These are phyloP conservation scores for Lumnitzera littorea DNA, from an alignment of 345 rosid genomes.

Conservation along the genomic window DNA sequence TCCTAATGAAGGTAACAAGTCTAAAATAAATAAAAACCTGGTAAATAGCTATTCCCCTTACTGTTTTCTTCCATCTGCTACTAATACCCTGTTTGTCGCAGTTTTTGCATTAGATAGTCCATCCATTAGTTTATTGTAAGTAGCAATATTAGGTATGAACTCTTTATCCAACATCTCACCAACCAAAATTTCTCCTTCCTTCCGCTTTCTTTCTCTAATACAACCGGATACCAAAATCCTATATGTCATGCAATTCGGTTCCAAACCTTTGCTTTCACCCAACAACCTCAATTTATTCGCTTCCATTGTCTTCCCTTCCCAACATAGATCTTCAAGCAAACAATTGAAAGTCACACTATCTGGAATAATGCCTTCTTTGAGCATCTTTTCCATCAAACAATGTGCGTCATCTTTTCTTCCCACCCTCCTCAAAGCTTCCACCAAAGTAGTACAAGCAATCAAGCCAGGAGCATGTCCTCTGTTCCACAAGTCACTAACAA, in stretches of 20 bases:
- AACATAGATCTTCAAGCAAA: constrained; percentile 67
- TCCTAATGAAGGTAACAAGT: not conserved
- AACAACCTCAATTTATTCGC: constrained; percentile 59
- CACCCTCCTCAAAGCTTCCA: constrained; percentile 72
- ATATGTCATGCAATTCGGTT: constrained; percentile 44
- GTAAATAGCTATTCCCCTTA: not conserved
- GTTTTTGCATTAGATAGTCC: constrained; percentile 28
- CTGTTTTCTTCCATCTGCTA: no score
- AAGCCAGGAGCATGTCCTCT: constrained; percentile 49
- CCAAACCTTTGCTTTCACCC: constrained; percentile 61
- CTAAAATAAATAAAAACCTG: not conserved
- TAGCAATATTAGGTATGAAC: constrained; percentile 58
- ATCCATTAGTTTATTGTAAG: constrained; percentile 62
- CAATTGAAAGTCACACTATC: constrained; percentile 75
- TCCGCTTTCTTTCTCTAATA: constrained; percentile 39
- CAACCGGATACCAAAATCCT: constrained; percentile 56
- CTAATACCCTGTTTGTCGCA: constrained; percentile 1
- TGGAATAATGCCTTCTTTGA: constrained; percentile 43
- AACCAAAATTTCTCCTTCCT: constrained; percentile 59
- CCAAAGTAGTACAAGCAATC: constrained; percentile 64
- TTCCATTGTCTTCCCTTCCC: constrained; percentile 35
- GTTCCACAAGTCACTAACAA: constrained; percentile 57
- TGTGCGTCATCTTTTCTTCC: constrained; percentile 41
- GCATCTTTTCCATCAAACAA: constrained; percentile 57
- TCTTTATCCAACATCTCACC: constrained; percentile 85